Base-by-base conservation (phyloP, 2,329 filamentous ascomycete genomes). In the Aspergillus niger region DNA sequence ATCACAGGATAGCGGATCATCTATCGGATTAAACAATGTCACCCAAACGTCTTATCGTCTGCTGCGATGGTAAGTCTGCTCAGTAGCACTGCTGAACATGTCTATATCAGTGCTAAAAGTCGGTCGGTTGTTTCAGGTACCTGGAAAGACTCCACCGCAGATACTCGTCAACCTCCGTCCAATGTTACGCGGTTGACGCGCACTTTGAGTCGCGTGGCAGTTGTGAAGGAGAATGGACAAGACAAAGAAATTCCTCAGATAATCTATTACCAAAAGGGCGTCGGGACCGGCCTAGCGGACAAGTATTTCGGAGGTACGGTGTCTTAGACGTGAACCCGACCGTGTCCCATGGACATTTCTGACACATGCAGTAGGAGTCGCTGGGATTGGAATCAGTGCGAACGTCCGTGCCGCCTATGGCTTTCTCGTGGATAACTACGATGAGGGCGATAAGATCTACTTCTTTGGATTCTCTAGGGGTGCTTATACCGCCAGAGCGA, bases 381-480 rank as follows among this genome's bases (percentile, higher is more conserved):
- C 67, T 2, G 67, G 66, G 6, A 49, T 62, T 17, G 67, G 67
- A 20, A 50, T 70, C 22, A 68, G 64, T 28, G 68, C 69, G 26
- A 67, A 72, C 51, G 64, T 71, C 3, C 64, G 68, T 15, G 64
- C 68, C 0, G 69, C 67, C 1, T 72, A 85, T 56, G 76, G 76
- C 6, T 85, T 83, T 66, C 70, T 85, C 2, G 76, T 79, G n/a
- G 80, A 81, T 58, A 85, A 85, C 69, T 85, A 81, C 64, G 72
- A 77, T n/a, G 76, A 76, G 0, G 82, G 82, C 57, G 83, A 82
- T 56, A 76, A 82, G 63, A 80, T 82, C 53, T 80, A 80, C 66
- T 77, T 82, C 60, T 79, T 81, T 57, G 80, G 80, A 26, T 82
- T 82, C 70, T 80, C 77, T 4, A 73, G 80, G 11, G 80, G 80